These are phyloP conservation scores for Catharanthus roseus DNA, from an alignment of 257 asterid species.

Conservation along the genomic window DNA sequence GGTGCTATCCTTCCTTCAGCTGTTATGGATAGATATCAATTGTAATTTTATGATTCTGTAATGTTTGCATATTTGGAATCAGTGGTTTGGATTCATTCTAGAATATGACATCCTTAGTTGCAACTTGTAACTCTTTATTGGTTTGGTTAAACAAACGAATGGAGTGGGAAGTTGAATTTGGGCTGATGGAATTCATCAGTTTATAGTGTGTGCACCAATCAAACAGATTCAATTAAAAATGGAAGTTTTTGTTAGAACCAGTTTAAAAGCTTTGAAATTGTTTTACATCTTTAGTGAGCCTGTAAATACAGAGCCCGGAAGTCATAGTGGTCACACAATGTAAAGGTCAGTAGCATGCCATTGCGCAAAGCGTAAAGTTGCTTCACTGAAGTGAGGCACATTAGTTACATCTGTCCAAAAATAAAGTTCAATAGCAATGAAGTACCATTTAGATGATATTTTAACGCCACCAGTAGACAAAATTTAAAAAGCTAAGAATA, in stretches of 20 bases:
- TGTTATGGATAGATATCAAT: background rate
- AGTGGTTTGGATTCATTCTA: background rate
- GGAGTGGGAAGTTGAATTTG: background rate
- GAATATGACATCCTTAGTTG: background rate
- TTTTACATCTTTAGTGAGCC: background rate
- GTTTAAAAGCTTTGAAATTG: too few relatives aligned
- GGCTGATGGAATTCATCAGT: background rate
- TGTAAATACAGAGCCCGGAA: background rate
- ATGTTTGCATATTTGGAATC: background rate
- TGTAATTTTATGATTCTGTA: background rate
- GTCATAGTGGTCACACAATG: background rate
- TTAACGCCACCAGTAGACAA: background rate
- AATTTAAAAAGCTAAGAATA: background rate
- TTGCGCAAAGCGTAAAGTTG: background rate
- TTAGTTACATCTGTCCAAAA: background rate
- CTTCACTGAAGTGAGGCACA: background rate
- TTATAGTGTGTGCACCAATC: background rate
- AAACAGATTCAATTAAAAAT: background rate
- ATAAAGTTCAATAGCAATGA: background rate
- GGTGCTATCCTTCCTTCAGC: background rate
- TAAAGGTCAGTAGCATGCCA: background rate
- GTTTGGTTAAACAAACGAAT: background rate
- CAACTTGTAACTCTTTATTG: background rate
- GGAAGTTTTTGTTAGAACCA: background rate
- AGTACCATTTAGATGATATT: background rate